phyloP scores from a whole-genome alignment of 2,329 filamentous ascomycete species.

The Aureobasidium sp. region DNA sequence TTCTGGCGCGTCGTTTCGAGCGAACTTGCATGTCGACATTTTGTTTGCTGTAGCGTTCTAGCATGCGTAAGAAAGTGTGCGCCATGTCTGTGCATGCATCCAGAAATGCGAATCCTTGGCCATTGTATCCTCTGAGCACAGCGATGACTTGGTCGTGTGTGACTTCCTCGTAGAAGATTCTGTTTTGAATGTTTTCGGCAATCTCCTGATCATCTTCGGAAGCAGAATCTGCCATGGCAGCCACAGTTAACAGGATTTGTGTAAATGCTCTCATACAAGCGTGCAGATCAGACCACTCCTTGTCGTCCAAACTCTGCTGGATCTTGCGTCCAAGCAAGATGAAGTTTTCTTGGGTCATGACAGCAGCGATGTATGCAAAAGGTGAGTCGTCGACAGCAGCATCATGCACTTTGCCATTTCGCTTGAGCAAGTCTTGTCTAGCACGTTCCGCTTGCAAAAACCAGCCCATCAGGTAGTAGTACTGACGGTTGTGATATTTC shows the following conservation, averaged over 20 bases:
- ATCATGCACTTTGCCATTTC: constrained; percentile 23
- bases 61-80: constrained; percentile 83
- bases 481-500: constrained; percentile 70
- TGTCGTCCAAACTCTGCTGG: constrained; percentile 69
- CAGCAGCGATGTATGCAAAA: constrained; percentile 79
- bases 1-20: constrained; percentile 63
- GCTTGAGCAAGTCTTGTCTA: constrained; percentile 46
- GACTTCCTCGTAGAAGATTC: constrained; percentile 96
- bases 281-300: constrained; percentile 79
- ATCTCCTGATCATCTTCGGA: constrained; percentile 96
- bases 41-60: constrained; percentile 90
- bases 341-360: constrained; percentile 92
- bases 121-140: constrained; percentile 79
- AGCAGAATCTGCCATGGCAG: constrained; percentile 78
- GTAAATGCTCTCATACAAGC: constrained; percentile 91
- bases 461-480: constrained; percentile 89
- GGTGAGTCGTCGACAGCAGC: constrained; percentile 52
- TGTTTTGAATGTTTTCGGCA: constrained; percentile 90
- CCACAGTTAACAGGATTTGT: constrained; percentile 77
- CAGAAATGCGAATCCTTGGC: constrained; percentile 87
- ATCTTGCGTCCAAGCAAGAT: constrained; percentile 78
- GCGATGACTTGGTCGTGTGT: constrained; percentile 82
- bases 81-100: constrained; percentile 85
- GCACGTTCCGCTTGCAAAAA: constrained; percentile 71
- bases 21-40: constrained; percentile 91